phyloP scores from a whole-genome alignment of 768 basidiomycete genomes.

The Phlebiopsis gigantea region DNA sequence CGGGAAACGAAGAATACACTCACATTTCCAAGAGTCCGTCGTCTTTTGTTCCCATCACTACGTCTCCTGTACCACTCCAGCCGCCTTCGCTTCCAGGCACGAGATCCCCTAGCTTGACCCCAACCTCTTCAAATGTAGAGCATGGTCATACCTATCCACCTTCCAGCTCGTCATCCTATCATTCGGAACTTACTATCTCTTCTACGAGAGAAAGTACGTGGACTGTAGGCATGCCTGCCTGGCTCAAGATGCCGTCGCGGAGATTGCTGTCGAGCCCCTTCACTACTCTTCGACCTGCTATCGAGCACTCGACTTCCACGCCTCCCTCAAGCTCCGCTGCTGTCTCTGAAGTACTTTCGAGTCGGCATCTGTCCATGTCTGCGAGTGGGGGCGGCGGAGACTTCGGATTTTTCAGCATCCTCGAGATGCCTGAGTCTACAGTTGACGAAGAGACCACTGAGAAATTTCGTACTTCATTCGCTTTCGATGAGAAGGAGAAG shows the following conservation, averaged over 20 bases:
- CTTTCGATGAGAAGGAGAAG: constrained; percentile 82
- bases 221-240: constrained; percentile 59
- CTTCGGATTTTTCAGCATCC: constrained; percentile 68
- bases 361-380: constrained; percentile 23
- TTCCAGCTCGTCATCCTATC: constrained; percentile 45
- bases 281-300: neutral
- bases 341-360: constrained; percentile 60
- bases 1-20: constrained; percentile 60
- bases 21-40: constrained; percentile 53
- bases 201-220: constrained; percentile 38
- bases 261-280: constrained; percentile 20
- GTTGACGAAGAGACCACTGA: constrained; percentile 61
- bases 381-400: constrained; percentile 34
- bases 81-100: constrained; percentile 14
- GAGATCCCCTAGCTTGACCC: constrained; percentile 16
- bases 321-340: constrained; percentile 28
- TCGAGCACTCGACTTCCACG: constrained; percentile 19
- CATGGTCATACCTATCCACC: constrained; percentile 79
- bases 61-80: constrained; percentile 31
- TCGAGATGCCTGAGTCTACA: constrained; percentile 64
- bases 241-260: constrained; percentile 43
- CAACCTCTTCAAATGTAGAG: constrained; percentile 24
- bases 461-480: constrained; percentile 79
- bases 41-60: constrained; percentile 57
- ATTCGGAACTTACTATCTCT: constrained; percentile 42